phyloP scores from a whole-genome alignment of 1,284 basidiomycete species.

The Porogramme epimiltina region DNA sequence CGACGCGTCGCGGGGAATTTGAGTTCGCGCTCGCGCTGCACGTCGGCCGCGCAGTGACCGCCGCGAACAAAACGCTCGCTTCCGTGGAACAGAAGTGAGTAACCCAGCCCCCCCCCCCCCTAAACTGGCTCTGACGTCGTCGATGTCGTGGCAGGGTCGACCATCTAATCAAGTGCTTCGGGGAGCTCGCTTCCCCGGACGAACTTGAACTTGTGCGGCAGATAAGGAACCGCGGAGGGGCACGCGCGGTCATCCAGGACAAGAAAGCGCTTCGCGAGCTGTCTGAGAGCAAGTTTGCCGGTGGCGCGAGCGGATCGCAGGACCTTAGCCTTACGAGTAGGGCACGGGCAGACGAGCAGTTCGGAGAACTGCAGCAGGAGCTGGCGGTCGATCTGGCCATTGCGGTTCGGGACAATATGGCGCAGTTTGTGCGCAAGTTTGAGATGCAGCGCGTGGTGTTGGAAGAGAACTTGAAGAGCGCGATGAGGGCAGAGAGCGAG shows the following conservation, averaged over 20 bases:
- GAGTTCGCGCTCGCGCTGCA: conserved; percentile 34
- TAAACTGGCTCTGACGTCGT: conserved; percentile 16
- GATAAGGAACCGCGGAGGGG: too few species aligned
- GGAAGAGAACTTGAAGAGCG: conserved; percentile 12
- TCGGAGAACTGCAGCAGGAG: conserved; percentile 13
- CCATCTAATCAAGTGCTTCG: too few species aligned
- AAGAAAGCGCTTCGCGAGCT: too few species aligned
- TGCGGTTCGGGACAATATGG: conserved; percentile 23
- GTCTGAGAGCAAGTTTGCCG: too few species aligned
- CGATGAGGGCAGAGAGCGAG: conserved; percentile 17
- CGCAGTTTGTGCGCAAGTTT: conserved; percentile 26
- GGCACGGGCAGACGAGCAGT: neutral
- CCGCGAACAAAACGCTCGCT: conserved; percentile 33
- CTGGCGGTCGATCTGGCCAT: conserved; percentile 14
- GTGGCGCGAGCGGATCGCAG: too few species aligned
- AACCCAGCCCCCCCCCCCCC: neutral
- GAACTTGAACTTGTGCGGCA: too few species aligned
- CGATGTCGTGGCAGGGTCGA: too few species aligned
- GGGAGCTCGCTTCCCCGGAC: too few species aligned
- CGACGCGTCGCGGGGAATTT: conserved; percentile 33
- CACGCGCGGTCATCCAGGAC: too few species aligned
- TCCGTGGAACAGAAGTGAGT: conserved; percentile 24
- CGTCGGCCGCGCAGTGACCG: conserved; percentile 34
- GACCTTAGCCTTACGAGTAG: too few species aligned
- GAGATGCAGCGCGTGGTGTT: conserved; percentile 26